Evolutionary conservation across 192 early-diverging fungal genomes (phyloP).

Genomic region (Gryganskiella cystojenkinii): DNA sequence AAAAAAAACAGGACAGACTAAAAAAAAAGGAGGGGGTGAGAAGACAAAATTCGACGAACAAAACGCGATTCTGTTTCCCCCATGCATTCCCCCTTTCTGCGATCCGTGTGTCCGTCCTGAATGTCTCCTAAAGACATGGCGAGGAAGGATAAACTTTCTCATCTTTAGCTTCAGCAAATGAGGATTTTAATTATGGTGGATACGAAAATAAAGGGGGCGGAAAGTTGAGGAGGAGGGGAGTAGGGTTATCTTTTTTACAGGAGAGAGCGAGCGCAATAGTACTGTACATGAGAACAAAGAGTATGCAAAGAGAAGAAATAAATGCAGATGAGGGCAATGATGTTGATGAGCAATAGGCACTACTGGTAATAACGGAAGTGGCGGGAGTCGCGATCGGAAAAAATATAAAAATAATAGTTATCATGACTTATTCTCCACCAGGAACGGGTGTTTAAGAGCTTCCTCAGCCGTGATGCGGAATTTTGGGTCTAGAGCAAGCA

Average conservation of each 20-base stretch:
- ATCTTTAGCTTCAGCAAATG: no score
- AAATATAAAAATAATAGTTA: no score
- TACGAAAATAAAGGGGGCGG: not conserved
- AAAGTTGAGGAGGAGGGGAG: not conserved
- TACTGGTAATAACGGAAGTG: no score
- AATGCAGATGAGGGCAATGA: not conserved
- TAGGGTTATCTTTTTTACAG: no score
- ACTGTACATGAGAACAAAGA: not conserved
- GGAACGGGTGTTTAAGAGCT: slow-evolving; percentile 83
- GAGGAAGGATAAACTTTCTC: no score
- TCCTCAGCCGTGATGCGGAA: slow-evolving; percentile 79
- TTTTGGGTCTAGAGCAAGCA: slow-evolving; percentile 67
- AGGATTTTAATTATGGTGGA: not conserved
- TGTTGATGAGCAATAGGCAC: no score
- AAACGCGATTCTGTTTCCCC: not conserved
- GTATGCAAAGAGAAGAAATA: not conserved
- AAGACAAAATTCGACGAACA: not conserved
- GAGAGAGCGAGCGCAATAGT: no score
- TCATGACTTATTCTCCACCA: slow-evolving; percentile 34
- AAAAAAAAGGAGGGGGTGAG: slow-evolving; percentile 8
- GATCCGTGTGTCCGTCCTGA: not conserved
- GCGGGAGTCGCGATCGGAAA: no score
- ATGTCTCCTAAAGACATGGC: not conserved
- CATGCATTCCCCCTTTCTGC: not conserved
- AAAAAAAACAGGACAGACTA: not conserved